A percentile compares a stretch with the other conserved stretches of the same genome.
phyloP scores from a whole-genome alignment of 352 stramenopile genomes.

The Pythium volutum region DNA sequence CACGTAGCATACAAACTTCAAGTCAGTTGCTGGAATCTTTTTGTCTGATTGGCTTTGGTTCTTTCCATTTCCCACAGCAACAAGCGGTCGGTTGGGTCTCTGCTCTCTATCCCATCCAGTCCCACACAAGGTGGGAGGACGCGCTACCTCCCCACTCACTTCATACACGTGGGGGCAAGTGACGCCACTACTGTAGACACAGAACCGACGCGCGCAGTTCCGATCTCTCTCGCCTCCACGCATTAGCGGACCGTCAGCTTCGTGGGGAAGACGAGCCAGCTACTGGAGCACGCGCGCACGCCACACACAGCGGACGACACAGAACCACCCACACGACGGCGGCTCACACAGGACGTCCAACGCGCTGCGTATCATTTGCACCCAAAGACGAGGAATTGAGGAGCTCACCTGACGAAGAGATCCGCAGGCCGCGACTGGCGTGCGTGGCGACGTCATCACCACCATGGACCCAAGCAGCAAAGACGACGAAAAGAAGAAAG shows the following conservation, averaged over 20 bases:
- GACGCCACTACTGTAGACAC: too few species aligned
- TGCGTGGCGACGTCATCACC: too few species aligned
- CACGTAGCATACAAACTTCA: conserved; percentile 17
- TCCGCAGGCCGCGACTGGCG: too few species aligned
- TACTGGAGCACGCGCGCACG: background rate
- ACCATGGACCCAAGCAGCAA: conserved; percentile 27
- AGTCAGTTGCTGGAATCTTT: conserved; percentile 20
- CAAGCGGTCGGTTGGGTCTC: background rate
- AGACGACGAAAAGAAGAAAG: conserved; percentile 25
- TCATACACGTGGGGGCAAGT: too few species aligned
- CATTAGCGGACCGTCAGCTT: too few species aligned
- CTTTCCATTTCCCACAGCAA: conserved; percentile 21
- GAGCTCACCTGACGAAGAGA: background rate
- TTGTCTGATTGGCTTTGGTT: conserved; percentile 5
- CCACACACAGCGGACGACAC: background rate
- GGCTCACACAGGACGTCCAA: too few species aligned
- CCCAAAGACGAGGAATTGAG: background rate
- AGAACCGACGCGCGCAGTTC: background rate
- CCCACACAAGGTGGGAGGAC: background rate
- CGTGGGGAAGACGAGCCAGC: background rate
- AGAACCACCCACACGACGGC: too few species aligned
- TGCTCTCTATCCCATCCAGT: background rate
- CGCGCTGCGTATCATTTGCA: too few species aligned
- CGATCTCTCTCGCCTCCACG: background rate
- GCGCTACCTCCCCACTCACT: too few species aligned